phyloP scores from a whole-genome alignment of 2,329 filamentous ascomycete genomes.

The Aspergillus neoniger region DNA sequence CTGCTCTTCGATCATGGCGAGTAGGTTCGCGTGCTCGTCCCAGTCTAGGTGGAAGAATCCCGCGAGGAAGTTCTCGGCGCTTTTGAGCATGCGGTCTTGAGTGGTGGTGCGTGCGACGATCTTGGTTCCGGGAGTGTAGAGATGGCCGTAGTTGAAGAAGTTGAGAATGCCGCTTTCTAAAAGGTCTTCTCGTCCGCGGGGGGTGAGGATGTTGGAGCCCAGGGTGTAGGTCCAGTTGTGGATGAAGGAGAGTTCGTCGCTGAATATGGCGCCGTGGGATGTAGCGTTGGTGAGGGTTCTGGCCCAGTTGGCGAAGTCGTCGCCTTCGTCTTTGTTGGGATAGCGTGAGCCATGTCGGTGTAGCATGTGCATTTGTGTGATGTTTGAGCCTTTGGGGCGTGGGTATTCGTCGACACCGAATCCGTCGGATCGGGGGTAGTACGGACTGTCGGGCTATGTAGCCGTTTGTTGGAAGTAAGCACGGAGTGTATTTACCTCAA shows the following conservation, averaged over 20 bases:
- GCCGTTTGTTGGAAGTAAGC: no score
- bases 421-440: constrained; percentile 62
- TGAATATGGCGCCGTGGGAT: constrained; percentile 36
- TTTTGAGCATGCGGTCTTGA: constrained; percentile 75
- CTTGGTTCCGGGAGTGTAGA: constrained; percentile 72
- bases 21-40: constrained; percentile 70
- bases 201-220: constrained; percentile 70
- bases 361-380: constrained; percentile 71
- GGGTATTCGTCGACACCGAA: constrained; percentile 75
- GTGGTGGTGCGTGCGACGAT: constrained; percentile 74
- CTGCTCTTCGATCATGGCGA: constrained; percentile 70
- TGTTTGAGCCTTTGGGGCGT: constrained; percentile 65
- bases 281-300: constrained; percentile 59
- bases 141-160: constrained; percentile 69
- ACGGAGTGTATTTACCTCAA: constrained; percentile 43
- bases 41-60: constrained; percentile 78
- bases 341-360: constrained; percentile 74
- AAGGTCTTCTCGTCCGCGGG: constrained; percentile 70
- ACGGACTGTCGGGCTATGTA: constrained; percentile 52
- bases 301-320: constrained; percentile 59
- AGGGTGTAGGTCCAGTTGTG: constrained; percentile 57
- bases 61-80: constrained; percentile 74
- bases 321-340: constrained; percentile 62
- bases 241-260: neutral
- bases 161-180: constrained; percentile 71